Evolutionary conservation across 2,329 filamentous ascomycete species (phyloP).

Genomic region (Trichoderma asperellum): DNA sequence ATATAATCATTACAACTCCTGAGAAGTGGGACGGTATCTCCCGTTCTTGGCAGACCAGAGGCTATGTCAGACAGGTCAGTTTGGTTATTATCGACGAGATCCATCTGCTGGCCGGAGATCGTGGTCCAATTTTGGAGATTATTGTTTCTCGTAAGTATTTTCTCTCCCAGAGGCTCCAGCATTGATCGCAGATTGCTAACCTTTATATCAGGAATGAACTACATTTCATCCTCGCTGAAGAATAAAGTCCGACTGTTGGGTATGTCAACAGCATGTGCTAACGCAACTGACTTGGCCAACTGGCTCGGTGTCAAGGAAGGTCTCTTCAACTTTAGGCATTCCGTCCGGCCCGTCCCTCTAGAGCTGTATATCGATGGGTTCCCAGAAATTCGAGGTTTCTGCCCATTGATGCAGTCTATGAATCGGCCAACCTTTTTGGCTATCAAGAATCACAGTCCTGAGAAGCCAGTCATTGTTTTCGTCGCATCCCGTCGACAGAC

Average conservation of each 20-base stretch:
- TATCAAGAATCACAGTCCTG: conserved; percentile 93
- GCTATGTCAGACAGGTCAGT: conserved; percentile 92
- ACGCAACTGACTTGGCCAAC: conserved; percentile 89
- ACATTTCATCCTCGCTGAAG: conserved; percentile 93
- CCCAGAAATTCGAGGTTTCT: conserved; percentile 92
- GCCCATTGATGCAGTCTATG: conserved; percentile 98
- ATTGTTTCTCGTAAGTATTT: conserved; percentile 69
- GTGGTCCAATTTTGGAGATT: conserved; percentile 96
- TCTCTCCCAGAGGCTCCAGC: background rate
- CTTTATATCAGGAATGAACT: conserved; percentile 80
- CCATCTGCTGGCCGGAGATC: conserved; percentile 92
- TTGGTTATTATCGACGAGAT: conserved; percentile 99
- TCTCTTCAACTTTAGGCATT: conserved; percentile 96
- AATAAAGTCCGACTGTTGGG: conserved; percentile 86
- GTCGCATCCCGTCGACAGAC: conserved; percentile 95
- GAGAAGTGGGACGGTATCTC: conserved; percentile 99
- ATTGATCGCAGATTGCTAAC: background rate
- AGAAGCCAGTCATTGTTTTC: conserved; percentile 97
- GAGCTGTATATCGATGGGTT: conserved; percentile 99
- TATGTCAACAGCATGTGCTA: conserved; percentile 99
- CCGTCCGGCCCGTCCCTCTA: conserved; percentile 90
- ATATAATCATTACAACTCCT: conserved; percentile 98
- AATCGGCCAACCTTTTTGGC: conserved; percentile 95
- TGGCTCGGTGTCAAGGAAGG: conserved; percentile 97
- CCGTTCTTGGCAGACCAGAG: conserved; percentile 96